Conservation (phyloP, 176 grass and related monocot species). For the Chloris gayana region DNA sequence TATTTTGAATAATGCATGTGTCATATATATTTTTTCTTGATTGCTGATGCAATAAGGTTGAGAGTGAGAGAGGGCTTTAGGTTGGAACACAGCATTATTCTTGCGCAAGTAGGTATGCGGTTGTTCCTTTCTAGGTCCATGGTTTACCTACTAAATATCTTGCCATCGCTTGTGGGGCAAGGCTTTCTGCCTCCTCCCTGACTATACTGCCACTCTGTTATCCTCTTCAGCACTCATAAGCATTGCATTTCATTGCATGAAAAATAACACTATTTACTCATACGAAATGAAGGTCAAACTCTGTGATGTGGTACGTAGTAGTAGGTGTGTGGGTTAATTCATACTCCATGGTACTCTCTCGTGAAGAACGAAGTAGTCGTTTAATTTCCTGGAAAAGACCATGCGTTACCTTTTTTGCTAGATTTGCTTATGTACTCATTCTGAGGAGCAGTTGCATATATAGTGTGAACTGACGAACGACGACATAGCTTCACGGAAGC, state of each 20-base stretch:
- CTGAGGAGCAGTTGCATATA: constrained; percentile 32
- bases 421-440: neutral
- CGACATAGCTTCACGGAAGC: neutral
- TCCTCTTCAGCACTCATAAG: constrained; percentile 17
- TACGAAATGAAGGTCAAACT: neutral
- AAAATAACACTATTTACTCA: neutral
- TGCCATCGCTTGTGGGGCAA: constrained; percentile 73
- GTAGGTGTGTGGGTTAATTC: too few relatives aligned
- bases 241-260: neutral
- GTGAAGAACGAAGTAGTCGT: too few relatives aligned
- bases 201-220: neutral
- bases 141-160: constrained; percentile 89
- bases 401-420: neutral
- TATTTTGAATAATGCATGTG: constrained; percentile 13
- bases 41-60: constrained; percentile 47
- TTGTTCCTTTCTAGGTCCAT: constrained; percentile 81
- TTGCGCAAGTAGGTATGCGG: constrained; percentile 62
- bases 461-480: neutral
- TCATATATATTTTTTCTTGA: constrained; percentile 28
- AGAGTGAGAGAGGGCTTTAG: constrained; percentile 50
- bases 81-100: constrained; percentile 60
- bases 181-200: constrained; percentile 35
- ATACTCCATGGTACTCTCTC: too few relatives aligned
- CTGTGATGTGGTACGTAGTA: neutral
- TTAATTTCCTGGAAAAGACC: constrained; percentile 4